Evolutionary conservation across 805 yeast genomes (phyloP).

Genomic region (Starmerella stigmatis): DNA sequence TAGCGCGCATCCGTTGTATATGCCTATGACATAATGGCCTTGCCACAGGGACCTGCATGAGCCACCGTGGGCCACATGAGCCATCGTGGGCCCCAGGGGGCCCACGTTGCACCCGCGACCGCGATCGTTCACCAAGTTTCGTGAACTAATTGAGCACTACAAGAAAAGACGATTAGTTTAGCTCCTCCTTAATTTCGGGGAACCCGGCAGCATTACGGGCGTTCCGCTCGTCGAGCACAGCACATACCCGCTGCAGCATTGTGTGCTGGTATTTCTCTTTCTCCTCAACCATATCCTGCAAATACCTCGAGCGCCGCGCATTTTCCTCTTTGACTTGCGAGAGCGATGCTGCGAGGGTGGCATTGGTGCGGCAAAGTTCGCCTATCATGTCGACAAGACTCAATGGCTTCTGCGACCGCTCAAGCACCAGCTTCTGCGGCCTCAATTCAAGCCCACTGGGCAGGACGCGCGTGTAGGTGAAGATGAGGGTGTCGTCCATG

Average conservation of each 20-base stretch:
- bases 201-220: constrained; percentile 1
- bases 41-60: too few relatives aligned
- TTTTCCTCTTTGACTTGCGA: neutral
- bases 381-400: neutral
- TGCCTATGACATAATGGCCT: too few relatives aligned
- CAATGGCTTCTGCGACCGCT: neutral
- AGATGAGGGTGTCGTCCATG: neutral
- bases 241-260: constrained; percentile 16
- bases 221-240: constrained; percentile 18
- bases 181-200: neutral
- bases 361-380: constrained; percentile 1
- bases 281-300: constrained; percentile 19
- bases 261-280: constrained; percentile 16
- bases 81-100: too few relatives aligned
- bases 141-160: too few relatives aligned
- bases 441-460: constrained; percentile 17
- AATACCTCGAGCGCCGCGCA: neutral
- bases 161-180: too few relatives aligned
- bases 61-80: too few relatives aligned
- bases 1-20: too few relatives aligned
- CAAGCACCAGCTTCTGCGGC: constrained; percentile 1
- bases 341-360: neutral
- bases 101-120: too few relatives aligned
- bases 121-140: too few relatives aligned
- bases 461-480: neutral